phyloP scores from a whole-genome alignment of 1,284 basidiomycete genomes.

The Rhodotorula sp. region DNA sequence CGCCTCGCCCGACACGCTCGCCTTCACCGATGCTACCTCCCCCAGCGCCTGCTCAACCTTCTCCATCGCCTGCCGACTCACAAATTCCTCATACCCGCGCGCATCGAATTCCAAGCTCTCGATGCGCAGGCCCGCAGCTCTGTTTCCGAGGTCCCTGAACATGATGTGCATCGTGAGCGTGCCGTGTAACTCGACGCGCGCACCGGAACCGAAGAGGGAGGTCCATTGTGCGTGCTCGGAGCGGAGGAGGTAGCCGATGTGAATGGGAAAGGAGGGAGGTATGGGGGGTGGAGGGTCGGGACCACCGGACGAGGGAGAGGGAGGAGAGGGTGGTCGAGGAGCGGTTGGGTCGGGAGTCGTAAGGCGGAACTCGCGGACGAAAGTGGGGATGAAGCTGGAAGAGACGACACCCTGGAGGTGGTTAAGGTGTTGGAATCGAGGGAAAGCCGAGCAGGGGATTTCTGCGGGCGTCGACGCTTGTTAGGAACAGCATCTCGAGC shows the following conservation, averaged over 20 bases:
- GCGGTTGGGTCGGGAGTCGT: slow-evolving; percentile 30
- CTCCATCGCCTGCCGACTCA: slow-evolving; percentile 15
- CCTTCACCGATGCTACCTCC: background rate
- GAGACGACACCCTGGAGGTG: slow-evolving; percentile 30
- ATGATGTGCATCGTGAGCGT: slow-evolving; percentile 31
- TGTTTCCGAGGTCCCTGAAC: slow-evolving; percentile 26
- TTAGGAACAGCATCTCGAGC: background rate
- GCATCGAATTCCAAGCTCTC: slow-evolving; percentile 38
- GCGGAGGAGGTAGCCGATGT: slow-evolving; percentile 39
- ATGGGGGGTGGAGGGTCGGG: background rate
- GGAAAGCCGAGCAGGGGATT: slow-evolving; percentile 38
- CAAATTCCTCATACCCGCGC: slow-evolving; percentile 32
- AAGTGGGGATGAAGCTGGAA: slow-evolving; percentile 7
- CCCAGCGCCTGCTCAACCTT: slow-evolving; percentile 1
- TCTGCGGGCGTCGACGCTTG: background rate
- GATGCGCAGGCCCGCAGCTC: slow-evolving; percentile 19
- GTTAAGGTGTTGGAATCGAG: slow-evolving; percentile 37
- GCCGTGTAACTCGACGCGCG: slow-evolving; percentile 33
- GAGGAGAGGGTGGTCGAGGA: slow-evolving; percentile 2
- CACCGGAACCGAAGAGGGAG: slow-evolving; percentile 22
- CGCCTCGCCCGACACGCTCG: background rate
- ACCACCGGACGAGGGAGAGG: background rate
- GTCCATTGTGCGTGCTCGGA: slow-evolving; percentile 35
- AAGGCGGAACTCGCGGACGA: slow-evolving; percentile 37
- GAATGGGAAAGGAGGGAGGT: slow-evolving; percentile 1